Evolutionary conservation across 352 stramenopile genomes (phyloP), one percentile per base, ranked within the genome.

Genomic region (Pilasporangium apinafurcum): DNA sequence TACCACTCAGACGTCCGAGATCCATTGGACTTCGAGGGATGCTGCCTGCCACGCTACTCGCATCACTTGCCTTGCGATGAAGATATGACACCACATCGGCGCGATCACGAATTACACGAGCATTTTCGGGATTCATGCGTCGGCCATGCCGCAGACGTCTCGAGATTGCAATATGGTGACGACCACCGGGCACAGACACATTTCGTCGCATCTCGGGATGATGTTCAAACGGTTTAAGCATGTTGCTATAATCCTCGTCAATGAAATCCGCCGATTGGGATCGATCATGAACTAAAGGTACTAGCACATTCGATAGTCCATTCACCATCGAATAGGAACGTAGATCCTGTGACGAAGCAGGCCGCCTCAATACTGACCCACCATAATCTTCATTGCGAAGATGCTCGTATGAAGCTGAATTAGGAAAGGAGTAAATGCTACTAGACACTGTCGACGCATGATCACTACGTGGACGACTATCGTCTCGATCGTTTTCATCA

Each of bases 51-150:
- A 92, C 54, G 37, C 79, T 94, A 38, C 79, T 91, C 3, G 75
- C 70, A 41, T 94, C 82, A 41, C 79, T 92, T 13, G 75, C 72
- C 42, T 94, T 94, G 27, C 79, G 77, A 13, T 91, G 75, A 53
- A 94, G 73, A 48, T 94, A 94, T 51, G 83, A 86, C 26, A 94
- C 48, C 29, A 94, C 79, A n/a, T 92, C 77, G 1, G 79, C 82
- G 3, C 82, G 79, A 10, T 94, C 82, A n/a, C 82, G 79, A 17
- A 92, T 78, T 35, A 78, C 56, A 25, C 79, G 70, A n/a, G 74
- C 68, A 21, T 64, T 85, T 13, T 90, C 76, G 14, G 44, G 32
- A 1, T 35, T 56, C 37, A 13, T 44, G 30, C 34, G 36, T n/a
- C 31, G 14, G 14, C 16, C 13, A 30, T 22, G 55, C 42, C 53